Evolutionary conservation across 2,329 filamentous ascomycete genomes (phyloP).

Genomic region (Verticillium nonalfalfae): DNA sequence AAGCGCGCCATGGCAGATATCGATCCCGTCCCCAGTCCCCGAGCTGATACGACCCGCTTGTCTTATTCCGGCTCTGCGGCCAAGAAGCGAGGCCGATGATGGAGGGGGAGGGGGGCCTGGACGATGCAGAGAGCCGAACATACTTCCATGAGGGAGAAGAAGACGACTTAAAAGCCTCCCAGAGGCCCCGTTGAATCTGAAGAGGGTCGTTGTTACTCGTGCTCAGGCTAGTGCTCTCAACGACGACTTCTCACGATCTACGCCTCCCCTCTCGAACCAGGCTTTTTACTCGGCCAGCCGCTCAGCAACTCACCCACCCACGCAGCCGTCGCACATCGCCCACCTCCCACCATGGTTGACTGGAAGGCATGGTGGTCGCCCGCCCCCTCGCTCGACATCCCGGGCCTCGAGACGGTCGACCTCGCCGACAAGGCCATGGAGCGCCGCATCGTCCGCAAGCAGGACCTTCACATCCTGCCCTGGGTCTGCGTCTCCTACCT

Average conservation of each 20-base stretch:
- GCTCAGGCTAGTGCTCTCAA: not conserved
- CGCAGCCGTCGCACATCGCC: not conserved
- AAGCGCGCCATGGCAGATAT: not conserved
- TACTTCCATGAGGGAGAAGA: not conserved
- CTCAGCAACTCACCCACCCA: not conserved
- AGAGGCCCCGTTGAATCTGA: not conserved
- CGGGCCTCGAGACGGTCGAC: slow-evolving; percentile 24
- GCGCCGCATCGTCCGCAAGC: slow-evolving; percentile 23
- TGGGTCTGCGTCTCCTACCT: slow-evolving; percentile 25
- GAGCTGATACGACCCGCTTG: not conserved
- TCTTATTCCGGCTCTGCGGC: not conserved
- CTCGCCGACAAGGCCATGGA: slow-evolving; percentile 26
- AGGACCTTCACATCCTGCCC: slow-evolving; percentile 23
- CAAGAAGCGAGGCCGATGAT: not conserved
- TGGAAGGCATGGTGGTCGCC: slow-evolving; percentile 10
- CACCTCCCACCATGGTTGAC: slow-evolving; percentile 7
- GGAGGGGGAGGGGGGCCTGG: not conserved
- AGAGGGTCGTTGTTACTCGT: not conserved
- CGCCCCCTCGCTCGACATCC: slow-evolving; percentile 22
- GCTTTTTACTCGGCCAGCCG: no score
- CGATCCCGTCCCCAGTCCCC: not conserved
- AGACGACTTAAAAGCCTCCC: not conserved
- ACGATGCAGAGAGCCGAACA: not conserved
- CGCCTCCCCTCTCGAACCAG: no score
- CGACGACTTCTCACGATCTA: not conserved